Evolutionary conservation across 768 basidiomycete species (phyloP).

Genomic region (Lentinula sp.): DNA sequence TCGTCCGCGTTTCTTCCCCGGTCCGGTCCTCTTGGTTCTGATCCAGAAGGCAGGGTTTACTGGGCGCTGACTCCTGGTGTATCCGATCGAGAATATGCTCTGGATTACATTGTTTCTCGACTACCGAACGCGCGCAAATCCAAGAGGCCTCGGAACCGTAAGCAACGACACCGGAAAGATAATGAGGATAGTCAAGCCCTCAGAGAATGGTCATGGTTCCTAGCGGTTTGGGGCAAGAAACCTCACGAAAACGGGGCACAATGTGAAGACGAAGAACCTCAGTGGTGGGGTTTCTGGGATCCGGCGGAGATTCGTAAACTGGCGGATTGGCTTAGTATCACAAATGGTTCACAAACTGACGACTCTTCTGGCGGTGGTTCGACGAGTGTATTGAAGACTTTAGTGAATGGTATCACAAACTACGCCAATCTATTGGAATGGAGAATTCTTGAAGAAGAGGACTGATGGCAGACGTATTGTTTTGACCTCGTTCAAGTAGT

Average conservation of each 20-base stretch:
- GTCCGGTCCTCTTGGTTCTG: conserved; percentile 59
- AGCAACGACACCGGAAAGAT: conserved; percentile 31
- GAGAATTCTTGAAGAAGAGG: conserved; percentile 33
- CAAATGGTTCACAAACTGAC: conserved; percentile 4
- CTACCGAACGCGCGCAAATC: conserved; percentile 9
- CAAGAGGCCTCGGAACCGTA: conserved; percentile 30
- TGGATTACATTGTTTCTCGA: conserved; percentile 24
- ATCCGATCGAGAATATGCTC: conserved; percentile 48
- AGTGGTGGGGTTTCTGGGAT: conserved; percentile 78
- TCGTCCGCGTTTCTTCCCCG: conserved; percentile 42
- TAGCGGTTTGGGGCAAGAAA: conserved; percentile 67
- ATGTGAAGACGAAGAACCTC: conserved; percentile 21
- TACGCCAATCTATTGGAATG: conserved; percentile 59
- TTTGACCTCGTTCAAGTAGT: background rate
- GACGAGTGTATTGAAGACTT: conserved; percentile 28
- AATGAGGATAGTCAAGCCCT: conserved; percentile 46
- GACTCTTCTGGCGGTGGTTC: conserved; percentile 15
- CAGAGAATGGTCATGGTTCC: conserved; percentile 68
- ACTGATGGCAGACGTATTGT: background rate
- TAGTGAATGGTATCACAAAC: conserved; percentile 50
- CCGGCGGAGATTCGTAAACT: conserved; percentile 59
- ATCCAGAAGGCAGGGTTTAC: conserved; percentile 61
- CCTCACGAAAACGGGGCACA: conserved; percentile 24
- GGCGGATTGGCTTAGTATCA: conserved; percentile 57
- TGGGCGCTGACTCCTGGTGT: conserved; percentile 59